Conservation (phyloP, 2,329 filamentous ascomycete species). For the Arthrobotrys sphaeroides region DNA sequence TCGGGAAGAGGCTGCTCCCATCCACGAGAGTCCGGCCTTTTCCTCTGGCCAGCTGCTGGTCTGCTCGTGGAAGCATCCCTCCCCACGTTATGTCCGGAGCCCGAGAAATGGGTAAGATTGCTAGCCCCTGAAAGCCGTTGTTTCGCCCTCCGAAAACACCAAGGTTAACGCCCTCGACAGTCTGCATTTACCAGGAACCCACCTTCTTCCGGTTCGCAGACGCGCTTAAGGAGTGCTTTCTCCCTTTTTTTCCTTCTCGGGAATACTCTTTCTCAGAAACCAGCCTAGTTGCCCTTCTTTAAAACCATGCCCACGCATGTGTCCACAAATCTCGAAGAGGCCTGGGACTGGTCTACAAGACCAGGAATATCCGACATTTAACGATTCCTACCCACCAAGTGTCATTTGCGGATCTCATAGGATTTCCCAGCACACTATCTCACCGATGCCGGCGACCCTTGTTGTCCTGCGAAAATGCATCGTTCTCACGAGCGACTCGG, state of each 20-base stretch:
- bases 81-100: constrained; percentile 30
- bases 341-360: no score
- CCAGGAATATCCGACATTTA: not conserved
- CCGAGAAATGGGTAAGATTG: constrained; percentile 18
- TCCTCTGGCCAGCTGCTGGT: not conserved
- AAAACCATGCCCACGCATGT: no score
- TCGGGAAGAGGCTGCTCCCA: constrained; percentile 53
- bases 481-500: constrained; percentile 2
- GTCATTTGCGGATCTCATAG: not conserved
- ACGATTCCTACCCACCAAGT: constrained; percentile 17
- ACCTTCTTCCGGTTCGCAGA: not conserved
- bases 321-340: no score
- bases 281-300: no score
- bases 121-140: not conserved
- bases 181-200: no score
- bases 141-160: not conserved
- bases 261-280: not conserved
- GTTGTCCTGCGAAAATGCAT: not conserved
- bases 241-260: constrained; percentile 2
- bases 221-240: not conserved
- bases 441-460: not conserved
- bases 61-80: constrained; percentile 42
- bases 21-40: constrained; percentile 2
- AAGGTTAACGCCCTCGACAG: not conserved
- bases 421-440: not conserved